phyloP scores from a whole-genome alignment of 495 filamentous ascomycete species.

The Neurospora sp. region DNA sequence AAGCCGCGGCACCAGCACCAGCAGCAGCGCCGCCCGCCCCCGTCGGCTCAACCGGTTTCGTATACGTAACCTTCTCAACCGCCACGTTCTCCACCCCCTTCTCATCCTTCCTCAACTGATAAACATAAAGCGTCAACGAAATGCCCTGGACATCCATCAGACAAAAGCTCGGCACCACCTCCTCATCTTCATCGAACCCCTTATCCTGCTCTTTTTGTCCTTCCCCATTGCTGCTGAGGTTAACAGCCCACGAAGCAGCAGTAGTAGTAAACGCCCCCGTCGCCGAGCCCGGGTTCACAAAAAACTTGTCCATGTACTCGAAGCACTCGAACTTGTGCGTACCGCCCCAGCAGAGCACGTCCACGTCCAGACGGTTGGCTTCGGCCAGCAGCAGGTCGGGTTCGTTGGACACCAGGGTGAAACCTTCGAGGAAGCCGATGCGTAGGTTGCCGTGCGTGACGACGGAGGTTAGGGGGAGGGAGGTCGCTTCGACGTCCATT shows the following conservation, averaged over 20 bases:
- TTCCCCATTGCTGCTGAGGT: constrained; percentile 22
- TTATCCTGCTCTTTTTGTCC: constrained; percentile 1
- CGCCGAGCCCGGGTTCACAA: constrained; percentile 94
- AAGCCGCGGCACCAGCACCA: background rate
- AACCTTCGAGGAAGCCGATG: constrained; percentile 94
- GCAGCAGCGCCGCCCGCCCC: constrained; percentile 10
- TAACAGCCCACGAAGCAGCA: background rate
- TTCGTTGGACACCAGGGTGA: constrained; percentile 88
- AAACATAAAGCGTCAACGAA: constrained; percentile 93
- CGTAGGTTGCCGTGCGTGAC: constrained; percentile 88
- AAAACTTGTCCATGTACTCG: constrained; percentile 97
- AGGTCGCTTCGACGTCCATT: constrained; percentile 86
- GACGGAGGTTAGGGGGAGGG: constrained; percentile 83
- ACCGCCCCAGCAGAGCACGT: constrained; percentile 95
- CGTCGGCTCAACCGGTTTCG: constrained; percentile 61
- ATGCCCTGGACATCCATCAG: constrained; percentile 99
- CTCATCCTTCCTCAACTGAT: constrained; percentile 83
- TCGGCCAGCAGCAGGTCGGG: constrained; percentile 87
- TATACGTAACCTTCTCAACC: constrained; percentile 96
- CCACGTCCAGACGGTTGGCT: constrained; percentile 90
- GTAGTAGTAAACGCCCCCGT: constrained; percentile 68
- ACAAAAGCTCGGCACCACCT: constrained; percentile 90
- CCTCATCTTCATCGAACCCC: constrained; percentile 61
- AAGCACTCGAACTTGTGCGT: constrained; percentile 97
- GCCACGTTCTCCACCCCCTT: constrained; percentile 86